Conservation (phyloP, 2,329 filamentous ascomycete species). For the Lasiodiplodia hormozganensis region DNA sequence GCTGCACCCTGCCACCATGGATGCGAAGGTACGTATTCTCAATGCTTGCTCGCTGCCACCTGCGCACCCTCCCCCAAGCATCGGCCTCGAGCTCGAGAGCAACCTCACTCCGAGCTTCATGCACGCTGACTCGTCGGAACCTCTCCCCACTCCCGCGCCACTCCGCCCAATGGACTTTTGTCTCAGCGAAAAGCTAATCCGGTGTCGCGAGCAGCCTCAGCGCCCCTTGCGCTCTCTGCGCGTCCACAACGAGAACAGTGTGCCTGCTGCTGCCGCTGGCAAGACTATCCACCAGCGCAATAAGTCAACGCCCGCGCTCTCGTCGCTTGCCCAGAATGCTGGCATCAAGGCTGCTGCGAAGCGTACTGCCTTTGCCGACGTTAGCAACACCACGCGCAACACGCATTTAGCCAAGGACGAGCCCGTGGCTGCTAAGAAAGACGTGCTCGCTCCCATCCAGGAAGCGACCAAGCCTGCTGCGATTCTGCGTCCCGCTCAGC, state of each 20-base stretch:
- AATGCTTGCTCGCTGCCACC: constrained; percentile 24
- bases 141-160: constrained; percentile 21
- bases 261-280: constrained; percentile 48
- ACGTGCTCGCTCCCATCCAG: constrained; percentile 24
- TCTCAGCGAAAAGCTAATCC: constrained; percentile 23
- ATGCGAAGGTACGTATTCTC: constrained; percentile 51
- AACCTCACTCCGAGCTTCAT: constrained; percentile 8
- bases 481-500: constrained; percentile 27
- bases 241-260: constrained; percentile 74
- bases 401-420: constrained; percentile 61
- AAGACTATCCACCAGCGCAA: constrained; percentile 75
- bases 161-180: constrained; percentile 28
- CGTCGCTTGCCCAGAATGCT: constrained; percentile 59
- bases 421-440: constrained; percentile 44
- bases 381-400: constrained; percentile 70
- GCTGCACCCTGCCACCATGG: constrained; percentile 43
- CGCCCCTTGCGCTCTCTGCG: constrained; percentile 66
- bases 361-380: constrained; percentile 80
- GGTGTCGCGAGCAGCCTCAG: constrained; percentile 65
- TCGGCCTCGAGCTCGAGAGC: constrained; percentile 16
- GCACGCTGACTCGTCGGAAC: constrained; percentile 10
- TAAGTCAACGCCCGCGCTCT: constrained; percentile 76
- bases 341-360: constrained; percentile 71
- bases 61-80: constrained; percentile 8
- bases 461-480: constrained; percentile 17